Base-by-base conservation (phyloP, 2,329 filamentous ascomycete species). In the Arachnopeziza araneosa region DNA sequence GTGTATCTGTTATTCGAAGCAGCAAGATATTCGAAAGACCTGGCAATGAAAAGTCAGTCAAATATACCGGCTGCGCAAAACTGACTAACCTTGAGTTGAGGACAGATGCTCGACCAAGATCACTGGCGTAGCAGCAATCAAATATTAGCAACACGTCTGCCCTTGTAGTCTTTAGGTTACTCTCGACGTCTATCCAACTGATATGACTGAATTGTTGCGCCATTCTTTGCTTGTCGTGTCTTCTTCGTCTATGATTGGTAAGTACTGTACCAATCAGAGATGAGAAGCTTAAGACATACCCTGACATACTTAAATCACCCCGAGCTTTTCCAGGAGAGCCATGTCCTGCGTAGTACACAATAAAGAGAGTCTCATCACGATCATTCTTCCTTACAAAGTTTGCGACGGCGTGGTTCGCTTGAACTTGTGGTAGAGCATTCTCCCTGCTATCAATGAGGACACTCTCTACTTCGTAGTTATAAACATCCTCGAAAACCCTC, bases 91-190 rank as follows among this genome's bases (percentile, higher is more conserved):
- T 44, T 19, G 36, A 44, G 21, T 24, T 53, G n/a, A 50, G n/a
- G n/a, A n/a, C 52, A 21, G 24, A 21, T 5, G 50, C 57, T 21
- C 57, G 32, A 44, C 52, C 52, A 23, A 67, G 54, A 21, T 60
- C 55, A 8, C 55, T 57, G 1, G 65, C 62, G 53, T 65, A 53
- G n/a, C 65, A 67, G 54, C 64, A 67, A 36, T 67, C 65, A 52
- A 67, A 66, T 4, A 66, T 65, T 0, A 63, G 55, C 1, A 67
- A 49, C 1, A 66, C 58, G 44, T 67, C 62, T 9, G 56, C 55
- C 17, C 21, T 4, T 8, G 64, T 63, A 2, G n/a, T 12, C 21
- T 56, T 64, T 21, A 60, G 48, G n/a, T 8, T 63, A 54, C 32
- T 23, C 36, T 60, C 57, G 5, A 53, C 58, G 14, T 24, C 57